phyloP scores from a whole-genome alignment of 2,329 filamentous ascomycete species.

The Coleophoma cylindrospora region DNA sequence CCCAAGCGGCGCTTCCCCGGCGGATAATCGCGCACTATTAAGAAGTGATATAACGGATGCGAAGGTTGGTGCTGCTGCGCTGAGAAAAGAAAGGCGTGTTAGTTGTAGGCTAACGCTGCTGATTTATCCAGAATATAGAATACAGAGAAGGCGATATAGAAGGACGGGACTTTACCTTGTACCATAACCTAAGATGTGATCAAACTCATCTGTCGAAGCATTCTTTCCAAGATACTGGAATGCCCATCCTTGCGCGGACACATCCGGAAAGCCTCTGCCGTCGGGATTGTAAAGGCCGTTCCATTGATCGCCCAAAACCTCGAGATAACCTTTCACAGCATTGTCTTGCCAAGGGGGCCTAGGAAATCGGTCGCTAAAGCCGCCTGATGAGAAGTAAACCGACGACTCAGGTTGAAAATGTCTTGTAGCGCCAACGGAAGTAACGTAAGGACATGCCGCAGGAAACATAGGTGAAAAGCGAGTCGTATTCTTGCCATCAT shows the following conservation, averaged over 20 bases:
- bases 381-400: constrained; percentile 39
- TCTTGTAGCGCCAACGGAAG: constrained; percentile 57
- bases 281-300: constrained; percentile 37
- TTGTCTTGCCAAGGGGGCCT: constrained; percentile 40
- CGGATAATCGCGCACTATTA: constrained; percentile 54
- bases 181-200: constrained; percentile 9
- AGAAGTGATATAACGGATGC: constrained; percentile 54
- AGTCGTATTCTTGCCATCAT: constrained; percentile 51
- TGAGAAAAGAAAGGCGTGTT: constrained; percentile 4
- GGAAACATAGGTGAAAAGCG: constrained; percentile 60
- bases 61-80: constrained; percentile 52
- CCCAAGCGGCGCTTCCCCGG: constrained; percentile 39
- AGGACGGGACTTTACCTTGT: too few species aligned
- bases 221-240: constrained; percentile 29
- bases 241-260: constrained; percentile 51
- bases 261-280: constrained; percentile 49
- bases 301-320: constrained; percentile 35
- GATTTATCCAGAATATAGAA: too few species aligned
- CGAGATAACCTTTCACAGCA: constrained; percentile 39
- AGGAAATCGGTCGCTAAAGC: constrained; percentile 46
- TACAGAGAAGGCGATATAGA: too few species aligned
- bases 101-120: too few species aligned
- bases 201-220: not conserved
- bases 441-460: constrained; percentile 63
- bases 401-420: constrained; percentile 21